Conservation (phyloP, 106 monocot species). For the Acorus calamus region DNA sequence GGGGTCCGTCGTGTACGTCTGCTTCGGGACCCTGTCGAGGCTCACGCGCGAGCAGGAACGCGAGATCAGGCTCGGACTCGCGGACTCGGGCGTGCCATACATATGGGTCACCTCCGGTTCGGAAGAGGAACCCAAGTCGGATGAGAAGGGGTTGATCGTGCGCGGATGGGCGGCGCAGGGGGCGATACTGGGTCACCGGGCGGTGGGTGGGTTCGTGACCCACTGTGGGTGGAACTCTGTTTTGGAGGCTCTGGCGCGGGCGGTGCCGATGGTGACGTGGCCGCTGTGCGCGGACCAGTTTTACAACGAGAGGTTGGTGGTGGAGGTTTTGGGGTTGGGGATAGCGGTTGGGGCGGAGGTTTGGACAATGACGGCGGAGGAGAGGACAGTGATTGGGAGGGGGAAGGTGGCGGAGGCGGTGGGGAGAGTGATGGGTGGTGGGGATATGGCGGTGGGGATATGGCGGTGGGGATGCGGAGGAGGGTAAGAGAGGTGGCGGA, state of each 20-base stretch:
- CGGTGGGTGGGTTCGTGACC: constrained; percentile 39
- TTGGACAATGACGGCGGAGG: not conserved
- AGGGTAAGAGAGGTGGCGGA: constrained; percentile 12
- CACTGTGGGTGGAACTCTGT: constrained; percentile 54
- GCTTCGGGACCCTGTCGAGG: constrained; percentile 15
- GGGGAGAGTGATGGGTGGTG: constrained; percentile 9
- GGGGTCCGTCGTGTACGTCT: constrained; percentile 24
- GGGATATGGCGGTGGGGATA: constrained; percentile 11
- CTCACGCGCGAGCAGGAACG: constrained; percentile 2
- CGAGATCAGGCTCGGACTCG: constrained; percentile 13
- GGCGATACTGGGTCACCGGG: constrained; percentile 11
- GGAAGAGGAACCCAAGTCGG: not conserved
- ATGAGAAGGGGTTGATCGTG: constrained; percentile 2
- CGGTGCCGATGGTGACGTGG: constrained; percentile 31
- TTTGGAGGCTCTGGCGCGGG: constrained; percentile 19
- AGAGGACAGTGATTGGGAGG: not conserved
- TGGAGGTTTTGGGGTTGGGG: constrained; percentile 16
- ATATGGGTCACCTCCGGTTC: constrained; percentile 9
- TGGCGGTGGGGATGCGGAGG: constrained; percentile 2
- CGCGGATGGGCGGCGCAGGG: constrained; percentile 22
- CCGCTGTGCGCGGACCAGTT: constrained; percentile 25
- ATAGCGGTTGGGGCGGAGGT: not conserved
- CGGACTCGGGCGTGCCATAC: constrained; percentile 2
- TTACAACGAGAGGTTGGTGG: constrained; percentile 23
- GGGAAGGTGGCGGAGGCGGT: constrained; percentile 2